These are phyloP conservation scores for Zoysia matrella DNA, from an alignment of 202 grass and related monocot species.

Conservation along the genomic window DNA sequence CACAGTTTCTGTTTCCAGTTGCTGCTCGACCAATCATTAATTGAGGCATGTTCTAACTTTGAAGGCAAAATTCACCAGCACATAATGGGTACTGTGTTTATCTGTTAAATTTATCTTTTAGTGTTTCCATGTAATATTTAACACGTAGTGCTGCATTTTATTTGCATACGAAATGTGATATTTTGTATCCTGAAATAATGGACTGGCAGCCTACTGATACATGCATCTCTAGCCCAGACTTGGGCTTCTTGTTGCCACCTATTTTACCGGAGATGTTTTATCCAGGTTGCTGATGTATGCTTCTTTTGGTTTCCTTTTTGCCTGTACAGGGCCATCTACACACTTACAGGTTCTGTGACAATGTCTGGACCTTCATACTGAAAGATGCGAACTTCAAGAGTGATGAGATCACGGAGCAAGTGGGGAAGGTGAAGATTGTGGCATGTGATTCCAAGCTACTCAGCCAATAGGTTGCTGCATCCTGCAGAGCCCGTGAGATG, in stretches of 20 bases:
- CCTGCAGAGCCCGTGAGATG: background rate
- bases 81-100: background rate
- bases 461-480: conserved; percentile 47
- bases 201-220: background rate
- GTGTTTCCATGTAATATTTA: background rate
- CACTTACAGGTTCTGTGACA: conserved; percentile 73
- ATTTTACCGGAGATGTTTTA: background rate
- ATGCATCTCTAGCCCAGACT: background rate
- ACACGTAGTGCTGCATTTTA: background rate
- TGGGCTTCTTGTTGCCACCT: background rate
- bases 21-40: background rate
- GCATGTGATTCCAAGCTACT: conserved; percentile 94
- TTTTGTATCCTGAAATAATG: background rate
- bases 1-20: background rate
- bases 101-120: background rate
- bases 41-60: background rate
- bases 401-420: conserved; percentile 60
- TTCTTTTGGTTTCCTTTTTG: conserved; percentile 4
- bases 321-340: conserved; percentile 78
- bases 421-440: conserved; percentile 92
- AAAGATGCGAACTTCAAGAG: conserved; percentile 81
- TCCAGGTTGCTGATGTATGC: background rate
- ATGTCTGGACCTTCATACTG: conserved; percentile 62
- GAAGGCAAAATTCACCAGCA: background rate
- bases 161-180: background rate